A percentile compares a stretch with the other conserved stretches of the same genome.
Evolutionary conservation across 1,284 basidiomycete species (phyloP).

Genomic region (Marasmius tenuissimus): DNA sequence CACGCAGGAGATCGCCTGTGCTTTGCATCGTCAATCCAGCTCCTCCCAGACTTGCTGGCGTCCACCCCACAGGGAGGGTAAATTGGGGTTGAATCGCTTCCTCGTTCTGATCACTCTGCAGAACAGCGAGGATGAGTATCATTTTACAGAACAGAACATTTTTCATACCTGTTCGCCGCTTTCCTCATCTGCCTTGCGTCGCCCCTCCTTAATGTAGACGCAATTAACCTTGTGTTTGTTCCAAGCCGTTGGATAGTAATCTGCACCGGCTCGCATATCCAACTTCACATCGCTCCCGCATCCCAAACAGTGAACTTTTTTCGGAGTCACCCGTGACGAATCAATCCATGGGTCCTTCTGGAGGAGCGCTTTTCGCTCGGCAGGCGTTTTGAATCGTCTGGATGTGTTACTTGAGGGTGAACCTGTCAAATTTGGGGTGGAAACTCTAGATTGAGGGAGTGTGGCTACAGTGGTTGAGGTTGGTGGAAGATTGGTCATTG

Average conservation of each 20-base stretch:
- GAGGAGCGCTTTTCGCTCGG: not conserved
- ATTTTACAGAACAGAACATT: too few species aligned
- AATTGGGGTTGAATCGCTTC: not conserved
- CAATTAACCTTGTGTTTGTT: not conserved
- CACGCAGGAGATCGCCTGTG: not conserved
- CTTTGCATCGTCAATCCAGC: not conserved
- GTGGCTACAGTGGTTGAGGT: not conserved
- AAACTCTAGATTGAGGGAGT: not conserved
- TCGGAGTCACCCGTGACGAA: not conserved
- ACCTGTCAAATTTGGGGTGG: not conserved
- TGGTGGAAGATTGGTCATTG: not conserved
- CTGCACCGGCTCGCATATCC: not conserved
- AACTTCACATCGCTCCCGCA: conserved; percentile 1
- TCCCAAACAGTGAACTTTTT: conserved; percentile 1
- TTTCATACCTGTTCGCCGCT: too few species aligned
- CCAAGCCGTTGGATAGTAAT: not conserved
- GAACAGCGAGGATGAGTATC: too few species aligned
- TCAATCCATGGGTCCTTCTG: not conserved
- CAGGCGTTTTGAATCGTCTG: not conserved
- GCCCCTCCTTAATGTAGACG: not conserved
- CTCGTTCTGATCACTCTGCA: too few species aligned
- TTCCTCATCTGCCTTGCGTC: not conserved
- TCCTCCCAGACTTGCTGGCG: not conserved
- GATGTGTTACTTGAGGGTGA: not conserved
- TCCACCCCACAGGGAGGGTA: not conserved